A percentile compares a stretch with the other conserved stretches of the same genome.
Conservation (phyloP, 73 alveolate species). For the Blepharisma stoltei region DNA sequence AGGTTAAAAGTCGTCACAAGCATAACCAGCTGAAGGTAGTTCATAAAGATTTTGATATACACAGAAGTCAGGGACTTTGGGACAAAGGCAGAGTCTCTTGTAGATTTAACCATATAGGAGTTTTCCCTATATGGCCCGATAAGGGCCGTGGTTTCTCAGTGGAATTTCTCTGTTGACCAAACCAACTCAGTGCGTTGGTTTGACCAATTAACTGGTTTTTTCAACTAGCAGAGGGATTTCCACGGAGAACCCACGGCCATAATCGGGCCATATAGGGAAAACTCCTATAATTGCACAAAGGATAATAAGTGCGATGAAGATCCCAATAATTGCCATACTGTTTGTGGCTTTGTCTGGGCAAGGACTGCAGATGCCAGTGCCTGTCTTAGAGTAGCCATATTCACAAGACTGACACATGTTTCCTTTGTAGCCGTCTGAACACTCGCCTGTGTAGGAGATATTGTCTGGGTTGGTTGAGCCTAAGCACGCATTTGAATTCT, state of each 20-base stretch:
- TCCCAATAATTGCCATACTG: background rate
- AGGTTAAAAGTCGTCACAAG: constrained; percentile 39
- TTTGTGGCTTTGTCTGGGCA: constrained; percentile 38
- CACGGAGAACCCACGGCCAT: no score
- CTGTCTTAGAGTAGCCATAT: constrained; percentile 33
- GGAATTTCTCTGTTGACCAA: no score
- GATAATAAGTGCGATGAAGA: background rate
- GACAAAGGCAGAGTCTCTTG: constrained; percentile 40
- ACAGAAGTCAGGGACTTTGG: constrained; percentile 35
- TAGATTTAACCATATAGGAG: constrained; percentile 38
- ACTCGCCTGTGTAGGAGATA: constrained; percentile 35
- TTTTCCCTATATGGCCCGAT: no score
- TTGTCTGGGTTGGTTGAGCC: constrained; percentile 30
- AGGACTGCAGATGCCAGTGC: background rate
- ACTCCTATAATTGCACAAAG: background rate
- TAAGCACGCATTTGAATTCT: constrained; percentile 31
- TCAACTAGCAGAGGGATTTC: no score
- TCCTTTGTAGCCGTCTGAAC: constrained; percentile 51
- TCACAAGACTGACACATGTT: constrained; percentile 49
- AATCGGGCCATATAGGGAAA: no score
- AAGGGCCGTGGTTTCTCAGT: no score
- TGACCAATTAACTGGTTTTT: no score
- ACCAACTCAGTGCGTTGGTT: no score
- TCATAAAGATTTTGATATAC: constrained; percentile 49
- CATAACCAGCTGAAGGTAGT: constrained; percentile 42